Conservation (phyloP, 2,329 filamentous ascomycete species). For the Myriosclerotinia duriaeana region DNA sequence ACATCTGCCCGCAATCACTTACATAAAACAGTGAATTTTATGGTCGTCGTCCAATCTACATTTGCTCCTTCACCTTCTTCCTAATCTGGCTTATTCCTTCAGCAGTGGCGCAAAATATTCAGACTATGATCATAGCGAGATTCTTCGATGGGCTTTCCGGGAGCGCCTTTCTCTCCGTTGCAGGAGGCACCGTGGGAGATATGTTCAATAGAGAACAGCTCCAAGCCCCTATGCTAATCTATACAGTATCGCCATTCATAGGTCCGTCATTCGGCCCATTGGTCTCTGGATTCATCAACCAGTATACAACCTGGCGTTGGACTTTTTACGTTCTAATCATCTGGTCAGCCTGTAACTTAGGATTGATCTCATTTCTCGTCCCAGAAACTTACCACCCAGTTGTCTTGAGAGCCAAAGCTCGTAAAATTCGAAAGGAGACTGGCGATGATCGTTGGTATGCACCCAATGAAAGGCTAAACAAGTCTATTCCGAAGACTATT, state of each 20-base stretch:
- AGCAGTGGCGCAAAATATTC: conserved; percentile 77
- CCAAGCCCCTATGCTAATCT: conserved; percentile 80
- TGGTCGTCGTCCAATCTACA: conserved; percentile 77
- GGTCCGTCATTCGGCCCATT: conserved; percentile 60
- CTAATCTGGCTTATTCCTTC: conserved; percentile 79
- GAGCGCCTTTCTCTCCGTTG: conserved; percentile 68
- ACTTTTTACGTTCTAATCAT: conserved; percentile 83
- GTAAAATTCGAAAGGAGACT: conserved; percentile 67
- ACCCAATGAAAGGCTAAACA: conserved; percentile 70
- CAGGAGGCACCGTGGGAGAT: conserved; percentile 83
- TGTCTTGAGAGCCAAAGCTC: conserved; percentile 71
- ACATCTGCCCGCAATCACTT: conserved; percentile 10
- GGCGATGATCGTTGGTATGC: conserved; percentile 76
- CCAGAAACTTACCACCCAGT: conserved; percentile 87
- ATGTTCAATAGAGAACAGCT: conserved; percentile 69
- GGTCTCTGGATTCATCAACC: conserved; percentile 80
- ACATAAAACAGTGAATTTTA: conserved; percentile 59
- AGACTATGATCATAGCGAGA: conserved; percentile 72
- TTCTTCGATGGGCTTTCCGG: conserved; percentile 77
- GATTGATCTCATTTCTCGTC: conserved; percentile 67
- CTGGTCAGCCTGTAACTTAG: conserved; percentile 67
- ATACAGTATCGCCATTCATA: conserved; percentile 63
- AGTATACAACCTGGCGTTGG: conserved; percentile 73
- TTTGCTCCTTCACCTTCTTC: conserved; percentile 71
- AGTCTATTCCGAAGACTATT: conserved; percentile 64